Evolutionary conservation across 2,329 filamentous ascomycete genomes (phyloP).

Genomic region (Xylaria sp.): DNA sequence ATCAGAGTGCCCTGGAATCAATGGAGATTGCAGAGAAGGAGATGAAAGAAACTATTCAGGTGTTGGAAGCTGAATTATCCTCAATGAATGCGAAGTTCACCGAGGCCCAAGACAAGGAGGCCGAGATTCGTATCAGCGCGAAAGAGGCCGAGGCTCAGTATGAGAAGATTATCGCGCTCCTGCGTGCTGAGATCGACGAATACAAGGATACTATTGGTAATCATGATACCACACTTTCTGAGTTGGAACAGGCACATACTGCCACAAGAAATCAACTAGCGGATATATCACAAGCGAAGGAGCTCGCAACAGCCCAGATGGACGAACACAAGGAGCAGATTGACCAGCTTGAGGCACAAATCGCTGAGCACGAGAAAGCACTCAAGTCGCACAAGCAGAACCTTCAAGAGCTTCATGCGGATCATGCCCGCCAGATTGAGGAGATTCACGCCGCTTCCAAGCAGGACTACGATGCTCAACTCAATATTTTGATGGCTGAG

Average conservation of each 20-base stretch:
- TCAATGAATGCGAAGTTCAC: conserved; percentile 64
- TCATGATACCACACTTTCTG: conserved; percentile 75
- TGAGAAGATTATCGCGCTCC: conserved; percentile 65
- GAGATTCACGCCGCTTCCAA: conserved; percentile 61
- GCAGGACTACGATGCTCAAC: conserved; percentile 66
- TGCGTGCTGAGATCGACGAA: conserved; percentile 81
- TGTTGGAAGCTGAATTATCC: conserved; percentile 72
- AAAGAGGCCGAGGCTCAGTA: conserved; percentile 65
- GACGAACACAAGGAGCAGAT: conserved; percentile 60
- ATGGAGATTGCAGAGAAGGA: conserved; percentile 78
- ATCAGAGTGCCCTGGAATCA: conserved; percentile 74
- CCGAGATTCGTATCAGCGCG: conserved; percentile 56
- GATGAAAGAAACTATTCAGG: conserved; percentile 75
- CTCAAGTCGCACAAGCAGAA: conserved; percentile 65
- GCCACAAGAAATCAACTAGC: conserved; percentile 74
- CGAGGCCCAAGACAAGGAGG: conserved; percentile 54
- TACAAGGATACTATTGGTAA: conserved; percentile 78
- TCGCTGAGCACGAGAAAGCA: conserved; percentile 67
- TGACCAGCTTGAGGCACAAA: conserved; percentile 65
- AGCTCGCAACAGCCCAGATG: conserved; percentile 59
- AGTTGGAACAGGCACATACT: conserved; percentile 77
- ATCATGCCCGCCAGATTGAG: conserved; percentile 62
- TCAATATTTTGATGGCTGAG: conserved; percentile 68
- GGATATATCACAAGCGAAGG: conserved; percentile 69
- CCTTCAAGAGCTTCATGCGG: conserved; percentile 60